phyloP scores from a whole-genome alignment of 352 stramenopile species.

The Globisporangium ultimum region DNA sequence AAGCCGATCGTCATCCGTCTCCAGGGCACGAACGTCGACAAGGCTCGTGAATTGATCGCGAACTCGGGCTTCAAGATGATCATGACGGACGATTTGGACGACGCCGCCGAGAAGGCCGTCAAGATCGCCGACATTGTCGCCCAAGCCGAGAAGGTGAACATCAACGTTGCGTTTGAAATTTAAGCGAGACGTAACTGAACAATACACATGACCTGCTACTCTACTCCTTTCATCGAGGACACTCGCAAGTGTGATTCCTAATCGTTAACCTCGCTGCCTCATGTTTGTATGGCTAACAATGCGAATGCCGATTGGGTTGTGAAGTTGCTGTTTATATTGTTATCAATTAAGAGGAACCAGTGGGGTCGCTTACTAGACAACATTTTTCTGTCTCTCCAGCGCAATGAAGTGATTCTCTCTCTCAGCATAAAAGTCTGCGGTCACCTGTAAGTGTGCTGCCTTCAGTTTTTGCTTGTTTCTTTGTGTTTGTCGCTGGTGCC shows the following conservation, averaged over 20 bases:
- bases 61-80: constrained; percentile 94
- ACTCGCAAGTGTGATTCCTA: too few species aligned
- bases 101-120: constrained; percentile 95
- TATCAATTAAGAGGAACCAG: too few species aligned
- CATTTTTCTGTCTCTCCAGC: too few species aligned
- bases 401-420: neutral
- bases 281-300: too few species aligned
- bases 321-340: too few species aligned
- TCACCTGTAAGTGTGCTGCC: too few species aligned
- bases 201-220: constrained; percentile 15
- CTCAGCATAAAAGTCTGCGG: neutral
- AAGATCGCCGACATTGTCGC: constrained; percentile 83
- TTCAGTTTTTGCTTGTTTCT: too few species aligned
- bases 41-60: constrained; percentile 92
- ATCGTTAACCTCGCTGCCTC: too few species aligned
- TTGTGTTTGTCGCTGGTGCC: too few species aligned
- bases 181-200: constrained; percentile 19
- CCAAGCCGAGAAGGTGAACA: constrained; percentile 67
- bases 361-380: too few species aligned
- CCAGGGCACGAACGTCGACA: constrained; percentile 97
- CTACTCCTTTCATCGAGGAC: neutral
- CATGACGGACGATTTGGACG: constrained; percentile 93
- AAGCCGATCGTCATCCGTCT: constrained; percentile 98
- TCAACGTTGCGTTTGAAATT: constrained; percentile 71
- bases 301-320: too few species aligned